These are phyloP conservation scores for Bruguiera sexangula DNA, from an alignment of 345 rosid species.

Conservation along the genomic window DNA sequence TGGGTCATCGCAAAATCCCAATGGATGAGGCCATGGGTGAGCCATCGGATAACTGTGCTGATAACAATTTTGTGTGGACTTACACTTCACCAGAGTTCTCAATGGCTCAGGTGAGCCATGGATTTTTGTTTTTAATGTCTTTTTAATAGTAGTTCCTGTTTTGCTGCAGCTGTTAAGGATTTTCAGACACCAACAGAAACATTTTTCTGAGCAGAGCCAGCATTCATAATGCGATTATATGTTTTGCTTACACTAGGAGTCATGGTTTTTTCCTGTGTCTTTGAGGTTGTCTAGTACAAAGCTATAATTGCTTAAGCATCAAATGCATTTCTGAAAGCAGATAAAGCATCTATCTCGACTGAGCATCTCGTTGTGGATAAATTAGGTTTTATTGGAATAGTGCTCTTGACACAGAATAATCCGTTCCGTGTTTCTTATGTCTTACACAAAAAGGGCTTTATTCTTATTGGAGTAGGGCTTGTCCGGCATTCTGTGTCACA, in stretches of 20 bases:
- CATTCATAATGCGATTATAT: too few species aligned
- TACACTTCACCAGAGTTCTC: slow-evolving; percentile 83
- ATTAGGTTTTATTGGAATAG: not conserved
- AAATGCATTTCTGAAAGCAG: not conserved
- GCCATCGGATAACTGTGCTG: slow-evolving; percentile 24
- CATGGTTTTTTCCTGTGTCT: too few species aligned
- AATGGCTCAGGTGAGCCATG: slow-evolving; percentile 77
- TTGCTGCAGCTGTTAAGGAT: not conserved
- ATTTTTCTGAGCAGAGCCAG: too few species aligned
- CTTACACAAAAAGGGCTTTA: too few species aligned
- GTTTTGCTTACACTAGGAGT: too few species aligned
- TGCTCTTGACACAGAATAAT: too few species aligned
- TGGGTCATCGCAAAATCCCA: slow-evolving; percentile 52
- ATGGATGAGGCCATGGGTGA: slow-evolving; percentile 25
- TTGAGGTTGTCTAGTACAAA: too few species aligned
- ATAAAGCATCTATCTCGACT: not conserved
- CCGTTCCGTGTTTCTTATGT: too few species aligned
- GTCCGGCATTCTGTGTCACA: too few species aligned
- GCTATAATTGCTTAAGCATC: too few species aligned
- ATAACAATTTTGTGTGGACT: slow-evolving; percentile 61
- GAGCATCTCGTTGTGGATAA: not conserved
- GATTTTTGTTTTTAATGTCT: not conserved
- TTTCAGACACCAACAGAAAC: not conserved
- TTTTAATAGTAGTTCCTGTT: not conserved
- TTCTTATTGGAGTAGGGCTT: too few species aligned